phyloP scores from a whole-genome alignment of 1,284 basidiomycete species.

The Ganoderma sinense region DNA sequence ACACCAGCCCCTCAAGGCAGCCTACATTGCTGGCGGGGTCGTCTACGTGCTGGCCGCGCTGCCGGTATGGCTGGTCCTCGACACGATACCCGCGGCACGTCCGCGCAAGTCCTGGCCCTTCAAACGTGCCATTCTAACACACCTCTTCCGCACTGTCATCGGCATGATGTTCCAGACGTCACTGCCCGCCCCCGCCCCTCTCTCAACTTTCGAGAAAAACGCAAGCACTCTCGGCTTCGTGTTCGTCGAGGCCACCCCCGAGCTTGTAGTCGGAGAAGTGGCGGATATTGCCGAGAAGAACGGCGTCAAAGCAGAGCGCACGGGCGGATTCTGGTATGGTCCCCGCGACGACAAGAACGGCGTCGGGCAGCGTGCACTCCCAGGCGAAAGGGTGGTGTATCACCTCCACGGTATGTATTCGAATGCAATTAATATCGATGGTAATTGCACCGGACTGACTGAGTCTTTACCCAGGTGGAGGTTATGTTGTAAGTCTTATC shows the following conservation, averaged over 20 bases:
- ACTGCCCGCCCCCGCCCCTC: not conserved
- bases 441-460: not conserved
- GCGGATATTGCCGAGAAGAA: not conserved
- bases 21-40: not conserved
- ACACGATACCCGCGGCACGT: not conserved
- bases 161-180: not conserved
- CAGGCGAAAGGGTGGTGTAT: slow-evolving; percentile 60
- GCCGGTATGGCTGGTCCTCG: not conserved
- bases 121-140: not conserved
- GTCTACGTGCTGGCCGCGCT: not conserved
- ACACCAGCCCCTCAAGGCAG: not conserved
- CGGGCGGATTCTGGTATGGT: not conserved
- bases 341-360: not conserved
- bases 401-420: slow-evolving; percentile 59
- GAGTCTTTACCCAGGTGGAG: slow-evolving; percentile 23
- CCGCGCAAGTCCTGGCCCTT: not conserved
- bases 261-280: not conserved
- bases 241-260: not conserved
- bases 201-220: not conserved
- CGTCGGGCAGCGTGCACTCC: not conserved
- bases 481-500: slow-evolving; percentile 24
- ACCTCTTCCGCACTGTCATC: not conserved
- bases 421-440: slow-evolving; percentile 34
- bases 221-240: not conserved
- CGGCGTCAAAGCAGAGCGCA: not conserved